phyloP scores from a whole-genome alignment of 2,329 filamentous ascomycete species.

The Grosmannia serpens region DNA sequence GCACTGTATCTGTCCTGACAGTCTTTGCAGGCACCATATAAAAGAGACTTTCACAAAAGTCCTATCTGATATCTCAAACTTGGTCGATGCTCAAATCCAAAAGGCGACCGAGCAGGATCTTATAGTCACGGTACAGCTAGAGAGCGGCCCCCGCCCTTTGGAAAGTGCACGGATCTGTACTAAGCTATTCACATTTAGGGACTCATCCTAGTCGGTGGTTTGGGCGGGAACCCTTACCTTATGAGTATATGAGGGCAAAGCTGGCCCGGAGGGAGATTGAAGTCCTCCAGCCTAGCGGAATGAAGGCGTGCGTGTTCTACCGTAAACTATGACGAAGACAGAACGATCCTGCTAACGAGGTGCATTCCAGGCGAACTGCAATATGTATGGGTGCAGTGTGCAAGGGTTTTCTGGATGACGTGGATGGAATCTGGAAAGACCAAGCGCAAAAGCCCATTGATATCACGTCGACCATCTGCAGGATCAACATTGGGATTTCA shows the following conservation, averaged over 20 bases:
- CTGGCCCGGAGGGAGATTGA: not conserved
- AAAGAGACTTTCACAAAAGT: not conserved
- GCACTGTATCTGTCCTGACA: too few relatives aligned
- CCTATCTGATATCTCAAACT: not conserved
- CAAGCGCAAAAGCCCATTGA: not conserved
- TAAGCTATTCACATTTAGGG: not conserved
- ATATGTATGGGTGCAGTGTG: not conserved
- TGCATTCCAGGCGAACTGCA: not conserved
- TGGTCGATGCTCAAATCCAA: not conserved
- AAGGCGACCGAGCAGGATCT: not conserved
- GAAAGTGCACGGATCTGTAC: not conserved
- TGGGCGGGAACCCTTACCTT: not conserved
- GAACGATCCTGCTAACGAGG: not conserved
- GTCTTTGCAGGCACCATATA: not conserved
- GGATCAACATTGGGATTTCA: not conserved
- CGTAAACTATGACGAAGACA: not conserved
- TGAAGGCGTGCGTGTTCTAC: not conserved
- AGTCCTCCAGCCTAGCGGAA: not conserved
- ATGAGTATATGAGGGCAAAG: not conserved
- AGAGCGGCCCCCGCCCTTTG: too few relatives aligned
- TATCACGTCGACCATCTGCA: not conserved
- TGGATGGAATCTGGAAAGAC: not conserved
- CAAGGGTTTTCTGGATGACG: not conserved
- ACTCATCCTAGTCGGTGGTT: not conserved
- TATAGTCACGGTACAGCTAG: not conserved